Percentiles rank a stretch among this genome's conserved stretches.
These are phyloP conservation scores for Penicillium digitatum DNA, from an alignment of 2,329 filamentous ascomycete genomes.

Conservation along the genomic window DNA sequence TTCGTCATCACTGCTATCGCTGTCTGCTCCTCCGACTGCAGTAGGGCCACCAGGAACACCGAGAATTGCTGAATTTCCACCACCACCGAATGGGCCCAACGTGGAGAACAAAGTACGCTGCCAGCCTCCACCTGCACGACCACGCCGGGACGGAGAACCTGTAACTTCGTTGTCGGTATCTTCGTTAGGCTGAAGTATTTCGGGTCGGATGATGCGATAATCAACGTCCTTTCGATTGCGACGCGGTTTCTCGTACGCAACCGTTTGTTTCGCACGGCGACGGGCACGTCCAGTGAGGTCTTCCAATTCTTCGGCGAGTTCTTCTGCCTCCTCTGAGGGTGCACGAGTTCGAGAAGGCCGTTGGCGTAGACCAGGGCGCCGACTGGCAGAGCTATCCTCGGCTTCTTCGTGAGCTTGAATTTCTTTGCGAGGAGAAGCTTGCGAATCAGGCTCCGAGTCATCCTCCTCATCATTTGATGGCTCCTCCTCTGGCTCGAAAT, in stretches of 20 bases:
- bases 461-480: constrained; percentile 53
- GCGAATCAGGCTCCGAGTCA: constrained; percentile 49
- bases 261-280: constrained; percentile 34
- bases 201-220: constrained; percentile 79
- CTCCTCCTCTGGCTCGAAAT: constrained; percentile 59
- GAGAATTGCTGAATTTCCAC: constrained; percentile 67
- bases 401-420: constrained; percentile 44
- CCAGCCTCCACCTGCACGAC: constrained; percentile 59
- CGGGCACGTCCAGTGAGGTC: constrained; percentile 49
- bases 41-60: constrained; percentile 65
- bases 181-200: constrained; percentile 66
- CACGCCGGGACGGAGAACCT: constrained; percentile 65
- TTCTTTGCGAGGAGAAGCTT: constrained; percentile 42
- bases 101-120: constrained; percentile 84
- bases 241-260: constrained; percentile 48
- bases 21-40: constrained; percentile 76
- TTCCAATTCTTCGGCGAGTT: constrained; percentile 57
- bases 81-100: constrained; percentile 85
- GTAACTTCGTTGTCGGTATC: constrained; percentile 64
- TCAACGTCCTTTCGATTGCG: constrained; percentile 65
- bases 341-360: constrained; percentile 47
- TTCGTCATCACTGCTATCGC: constrained; percentile 96
- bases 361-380: constrained; percentile 52
- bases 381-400: constrained; percentile 46
- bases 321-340: constrained; percentile 49